Percentiles rank a stretch among this genome's conserved stretches.
These are phyloP conservation scores for Suhomyces coccinellae DNA, from an alignment of 1,139 yeast species.

Conservation along the genomic window DNA sequence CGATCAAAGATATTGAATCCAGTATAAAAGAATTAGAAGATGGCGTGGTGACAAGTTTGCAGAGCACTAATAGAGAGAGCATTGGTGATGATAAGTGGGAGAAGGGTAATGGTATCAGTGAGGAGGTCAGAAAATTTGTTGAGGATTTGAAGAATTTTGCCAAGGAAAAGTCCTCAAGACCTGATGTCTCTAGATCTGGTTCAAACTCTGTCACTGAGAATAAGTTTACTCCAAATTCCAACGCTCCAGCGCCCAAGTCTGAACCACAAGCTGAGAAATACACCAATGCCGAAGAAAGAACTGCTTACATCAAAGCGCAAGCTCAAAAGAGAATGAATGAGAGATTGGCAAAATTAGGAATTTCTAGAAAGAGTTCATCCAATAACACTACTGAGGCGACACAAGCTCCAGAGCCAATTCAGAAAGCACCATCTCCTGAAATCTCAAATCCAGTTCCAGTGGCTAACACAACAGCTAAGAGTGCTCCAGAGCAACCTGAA, in stretches of 20 bases:
- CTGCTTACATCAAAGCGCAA: conserved; percentile 84
- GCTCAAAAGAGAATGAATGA: conserved; percentile 91
- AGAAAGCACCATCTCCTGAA: neutral
- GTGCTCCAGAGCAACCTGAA: neutral
- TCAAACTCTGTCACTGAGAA: neutral
- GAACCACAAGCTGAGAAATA: conserved; percentile 19
- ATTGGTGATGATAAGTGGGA: conserved; percentile 78
- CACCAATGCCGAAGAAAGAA: conserved; percentile 61
- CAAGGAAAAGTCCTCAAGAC: neutral
- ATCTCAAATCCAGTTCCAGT: neutral
- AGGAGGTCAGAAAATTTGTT: conserved; percentile 63
- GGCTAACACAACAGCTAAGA: neutral
- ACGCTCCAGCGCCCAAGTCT: conserved; percentile 12
- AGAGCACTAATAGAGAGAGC: conserved; percentile 46
- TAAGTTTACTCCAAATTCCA: conserved; percentile 1
- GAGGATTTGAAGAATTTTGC: conserved; percentile 43
- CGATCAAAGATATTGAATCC: conserved; percentile 69
- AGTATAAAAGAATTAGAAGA: conserved; percentile 73
- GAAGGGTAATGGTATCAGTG: conserved; percentile 74
- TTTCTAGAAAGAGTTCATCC: conserved; percentile 41
- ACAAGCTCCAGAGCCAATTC: neutral
- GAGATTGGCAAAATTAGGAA: conserved; percentile 82
- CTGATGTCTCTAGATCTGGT: neutral
- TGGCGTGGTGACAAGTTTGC: conserved; percentile 52
- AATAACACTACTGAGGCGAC: neutral